Conservation (phyloP, 495 filamentous ascomycete species). For the Neurospora tetraspora region DNA sequence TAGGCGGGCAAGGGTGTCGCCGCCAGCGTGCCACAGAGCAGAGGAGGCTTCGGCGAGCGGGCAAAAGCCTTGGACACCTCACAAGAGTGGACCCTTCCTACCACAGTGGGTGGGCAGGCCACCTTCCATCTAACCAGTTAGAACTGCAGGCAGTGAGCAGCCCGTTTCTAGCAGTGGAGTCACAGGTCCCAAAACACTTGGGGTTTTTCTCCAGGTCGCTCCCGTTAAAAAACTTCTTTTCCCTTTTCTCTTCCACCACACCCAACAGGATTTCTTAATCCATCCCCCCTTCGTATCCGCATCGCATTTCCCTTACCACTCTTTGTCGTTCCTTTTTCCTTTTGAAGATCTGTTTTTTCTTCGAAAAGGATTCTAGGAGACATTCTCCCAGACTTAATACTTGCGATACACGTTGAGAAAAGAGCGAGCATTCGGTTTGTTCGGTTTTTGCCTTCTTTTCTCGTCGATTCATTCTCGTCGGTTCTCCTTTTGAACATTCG, state of each 20-base stretch:
- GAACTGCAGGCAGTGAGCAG: background rate
- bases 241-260: constrained; percentile 13
- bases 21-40: background rate
- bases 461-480: constrained; percentile 8
- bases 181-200: constrained; percentile 24
- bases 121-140: background rate
- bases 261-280: constrained; percentile 27
- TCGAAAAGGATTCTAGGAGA: constrained; percentile 30
- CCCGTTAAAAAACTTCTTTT: constrained; percentile 22
- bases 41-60: background rate
- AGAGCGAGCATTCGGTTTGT: constrained; percentile 2
- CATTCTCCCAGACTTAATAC: constrained; percentile 24
- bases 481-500: constrained; percentile 26
- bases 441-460: constrained; percentile 16
- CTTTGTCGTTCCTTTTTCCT: constrained; percentile 29
- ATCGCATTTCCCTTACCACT: constrained; percentile 13
- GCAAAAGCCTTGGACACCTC: background rate
- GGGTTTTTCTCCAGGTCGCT: constrained; percentile 21
- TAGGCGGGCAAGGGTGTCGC: background rate
- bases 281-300: constrained; percentile 11
- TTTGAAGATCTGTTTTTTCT: constrained; percentile 29
- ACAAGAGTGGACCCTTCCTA: background rate
- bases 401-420: constrained; percentile 5
- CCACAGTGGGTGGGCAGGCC: background rate
- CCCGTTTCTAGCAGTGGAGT: background rate